These are phyloP conservation scores for Choanephora cucurbitarum DNA, from an alignment of 371 early-diverging fungal species.

Conservation along the genomic window DNA sequence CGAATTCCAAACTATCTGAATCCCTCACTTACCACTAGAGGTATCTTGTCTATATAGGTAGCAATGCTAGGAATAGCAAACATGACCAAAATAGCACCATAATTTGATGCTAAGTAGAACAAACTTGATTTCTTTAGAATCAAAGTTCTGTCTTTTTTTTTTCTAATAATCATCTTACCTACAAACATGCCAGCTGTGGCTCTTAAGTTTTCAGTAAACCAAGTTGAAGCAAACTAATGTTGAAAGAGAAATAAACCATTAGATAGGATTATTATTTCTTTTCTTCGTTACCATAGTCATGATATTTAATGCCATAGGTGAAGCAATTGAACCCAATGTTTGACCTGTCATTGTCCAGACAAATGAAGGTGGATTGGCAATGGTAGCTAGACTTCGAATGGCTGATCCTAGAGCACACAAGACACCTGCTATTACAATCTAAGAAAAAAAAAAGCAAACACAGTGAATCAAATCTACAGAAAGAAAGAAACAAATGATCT, in stretches of 20 bases:
- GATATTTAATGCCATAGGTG: constrained; percentile 65
- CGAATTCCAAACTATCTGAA: background rate
- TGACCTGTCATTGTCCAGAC: constrained; percentile 58
- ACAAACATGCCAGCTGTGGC: constrained; percentile 67
- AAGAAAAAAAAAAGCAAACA: no score
- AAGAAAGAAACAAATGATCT: background rate
- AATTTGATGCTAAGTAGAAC: constrained; percentile 46
- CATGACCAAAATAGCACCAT: constrained; percentile 61
- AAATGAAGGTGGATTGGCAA: constrained; percentile 30
- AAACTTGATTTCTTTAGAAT: no score
- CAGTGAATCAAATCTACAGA: background rate
- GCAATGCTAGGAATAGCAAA: constrained; percentile 57
- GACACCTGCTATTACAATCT: constrained; percentile 51
- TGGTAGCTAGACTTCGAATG: constrained; percentile 51
- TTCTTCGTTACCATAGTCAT: constrained; percentile 57
- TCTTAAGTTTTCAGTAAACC: constrained; percentile 67
- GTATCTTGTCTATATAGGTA: constrained; percentile 34
- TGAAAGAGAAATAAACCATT: no score
- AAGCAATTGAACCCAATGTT: constrained; percentile 55
- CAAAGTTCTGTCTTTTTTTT: background rate
- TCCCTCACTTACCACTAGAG: constrained; percentile 24
- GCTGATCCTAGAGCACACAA: constrained; percentile 50
- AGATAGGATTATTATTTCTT: no score
- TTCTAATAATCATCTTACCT: constrained; percentile 23
- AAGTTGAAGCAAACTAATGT: constrained; percentile 57